Base-by-base conservation (phyloP, 2,329 filamentous ascomycete species). In the Colletotrichum viniferum region DNA sequence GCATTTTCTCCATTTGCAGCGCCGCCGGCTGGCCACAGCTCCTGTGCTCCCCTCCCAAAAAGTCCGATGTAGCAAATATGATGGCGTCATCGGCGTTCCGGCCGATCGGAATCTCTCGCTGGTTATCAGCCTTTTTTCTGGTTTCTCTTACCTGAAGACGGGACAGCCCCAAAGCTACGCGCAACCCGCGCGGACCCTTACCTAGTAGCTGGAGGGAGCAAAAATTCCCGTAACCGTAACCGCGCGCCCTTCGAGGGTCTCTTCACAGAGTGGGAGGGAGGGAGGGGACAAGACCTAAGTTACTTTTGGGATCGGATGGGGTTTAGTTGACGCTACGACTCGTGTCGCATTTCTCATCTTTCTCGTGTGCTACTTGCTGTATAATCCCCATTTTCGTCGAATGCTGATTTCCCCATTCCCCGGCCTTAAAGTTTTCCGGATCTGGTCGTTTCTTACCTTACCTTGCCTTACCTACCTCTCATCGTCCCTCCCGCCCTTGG, bases 31-130 rank as follows among this genome's bases (percentile, higher is more conserved):
- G 43, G 43, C 56, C 26, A n/a, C 58, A 34, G 61, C 24, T 32
- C 24, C 56, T 43, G 26, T 34, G 24, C 18, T 26, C 10, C 7
- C 14, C 18, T 58, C 38, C 48, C 32, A 30, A 26, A 36, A 16
- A 36, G 55, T 66, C 63, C 71, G 67, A 74, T 75, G 26, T 67
- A 48, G 43, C 64, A 62, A 64, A 52, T 30, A 68, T n/a, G 43
- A 75, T 75, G 73, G 73, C 73, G 73, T 75, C 73, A 75, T 75
- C 73, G 63, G 21, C 64, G 63, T 62, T 28, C 56, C 48, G 63
- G 43, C 69, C 73, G 73, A 75, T 75, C 73, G 73, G 58, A 64
- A 60, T 69, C 58, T n/a, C 24, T 73, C 63, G 63, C 69, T 24
- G 62, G 38, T 30, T 73, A 75, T 73, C 73, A 75, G 69, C 55